Percentiles rank a stretch among this genome's conserved stretches.
phyloP scores from a whole-genome alignment of 2,329 filamentous ascomycete genomes.

The Epichloe coenophiala region DNA sequence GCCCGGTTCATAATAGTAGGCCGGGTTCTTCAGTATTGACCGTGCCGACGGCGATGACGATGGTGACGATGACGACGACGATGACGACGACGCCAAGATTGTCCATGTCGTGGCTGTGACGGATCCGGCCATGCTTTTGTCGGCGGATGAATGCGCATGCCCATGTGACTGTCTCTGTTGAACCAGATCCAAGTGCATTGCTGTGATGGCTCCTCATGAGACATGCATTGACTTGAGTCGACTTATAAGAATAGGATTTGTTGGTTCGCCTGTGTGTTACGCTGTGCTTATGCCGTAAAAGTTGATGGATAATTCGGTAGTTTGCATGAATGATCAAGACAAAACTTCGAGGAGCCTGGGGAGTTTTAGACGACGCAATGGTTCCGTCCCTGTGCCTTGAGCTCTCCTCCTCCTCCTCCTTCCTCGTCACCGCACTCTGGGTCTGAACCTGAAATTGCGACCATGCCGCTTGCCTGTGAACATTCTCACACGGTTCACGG shows the following conservation, averaged over 20 bases:
- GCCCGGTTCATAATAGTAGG: neutral
- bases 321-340: neutral
- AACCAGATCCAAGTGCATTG: neutral
- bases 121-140: neutral
- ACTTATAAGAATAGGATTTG: too few species aligned
- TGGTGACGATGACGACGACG: neutral
- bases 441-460: neutral
- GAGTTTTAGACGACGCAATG: neutral
- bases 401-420: neutral
- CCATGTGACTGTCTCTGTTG: neutral
- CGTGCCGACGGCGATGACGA: neutral
- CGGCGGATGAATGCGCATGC: too few species aligned
- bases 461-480: neutral
- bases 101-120: neutral
- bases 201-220: neutral
- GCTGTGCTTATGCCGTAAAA: neutral
- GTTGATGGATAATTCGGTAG: neutral
- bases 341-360: neutral
- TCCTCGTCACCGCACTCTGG: neutral
- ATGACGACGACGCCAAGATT: neutral
- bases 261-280: too few species aligned
- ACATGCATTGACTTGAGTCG: neutral
- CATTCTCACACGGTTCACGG: neutral
- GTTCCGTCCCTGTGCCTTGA: neutral
- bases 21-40: neutral